Base-by-base conservation (phyloP, 2,329 filamentous ascomycete genomes). In the Ustulina deusta region DNA sequence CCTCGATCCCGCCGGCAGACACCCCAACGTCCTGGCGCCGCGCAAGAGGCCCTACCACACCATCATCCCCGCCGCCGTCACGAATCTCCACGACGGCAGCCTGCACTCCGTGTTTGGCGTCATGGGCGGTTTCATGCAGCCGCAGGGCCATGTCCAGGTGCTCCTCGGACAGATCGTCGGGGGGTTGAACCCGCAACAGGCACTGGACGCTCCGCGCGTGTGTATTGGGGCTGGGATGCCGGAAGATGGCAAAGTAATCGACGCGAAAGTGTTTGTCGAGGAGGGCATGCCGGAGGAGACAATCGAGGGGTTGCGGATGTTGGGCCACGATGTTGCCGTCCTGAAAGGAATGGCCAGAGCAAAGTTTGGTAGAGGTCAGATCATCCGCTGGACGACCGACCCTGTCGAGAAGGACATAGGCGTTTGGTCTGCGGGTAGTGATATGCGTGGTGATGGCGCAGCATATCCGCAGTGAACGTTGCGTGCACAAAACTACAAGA, bases 111-210 rank as follows among this genome's bases (percentile, higher is more conserved):
- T 97, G 0, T 97, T 95, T 75, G 96, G 96, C 61, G 95, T 98
- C 68, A 98, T 98, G 96, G 96, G 96, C 60, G 95, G 94, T 2
- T 98, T 97, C 81, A 98, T 98, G 92, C 96, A 99, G 81, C 96
- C 96, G 0, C 96, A 98, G 80, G 96, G 95, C 25, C 96, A 98
- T 68, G 90, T 98, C 0, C 96, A 98, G 80, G 94, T 97, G 0
- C 82, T 99, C 10, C 84, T 98, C 1, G 97, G 97, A 72, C 94
- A 97, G 87, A 81, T 97, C 0, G 88, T 94, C 0, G 97, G 94
- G 74, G 89, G 90, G 1, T 84, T 93, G 61, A 91, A 90, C 70
- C 94, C 94, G 0, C 96, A 99, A 80, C 89, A 93, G 66, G 94
- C 95, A 2, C 86, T 98, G 0, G 96, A 99, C 77, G 91, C 95